phyloP scores from a whole-genome alignment of 768 basidiomycete genomes.

The Collybia sordida region DNA sequence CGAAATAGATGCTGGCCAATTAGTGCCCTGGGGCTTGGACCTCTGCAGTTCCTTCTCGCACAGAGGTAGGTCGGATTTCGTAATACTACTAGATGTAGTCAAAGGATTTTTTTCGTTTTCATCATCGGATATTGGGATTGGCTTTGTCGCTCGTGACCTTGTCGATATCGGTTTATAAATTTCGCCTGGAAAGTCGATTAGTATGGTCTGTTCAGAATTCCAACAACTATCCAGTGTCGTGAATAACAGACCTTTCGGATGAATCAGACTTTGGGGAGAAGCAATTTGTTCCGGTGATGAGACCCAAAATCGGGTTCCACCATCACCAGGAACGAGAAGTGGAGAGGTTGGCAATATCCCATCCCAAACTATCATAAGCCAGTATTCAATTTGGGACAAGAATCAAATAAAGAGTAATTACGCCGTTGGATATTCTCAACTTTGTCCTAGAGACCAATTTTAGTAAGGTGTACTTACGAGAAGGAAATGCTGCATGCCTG shows the following conservation, averaged over 20 bases:
- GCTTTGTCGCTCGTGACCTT: constrained; percentile 8
- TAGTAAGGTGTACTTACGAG: neutral
- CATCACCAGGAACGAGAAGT: neutral
- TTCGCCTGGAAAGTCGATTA: too few relatives aligned
- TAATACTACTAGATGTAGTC: neutral
- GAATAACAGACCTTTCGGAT: too few relatives aligned
- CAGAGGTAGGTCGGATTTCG: too few relatives aligned
- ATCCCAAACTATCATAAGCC: too few relatives aligned
- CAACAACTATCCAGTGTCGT: too few relatives aligned
- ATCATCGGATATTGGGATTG: constrained; percentile 12
- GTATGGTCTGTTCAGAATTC: too few relatives aligned
- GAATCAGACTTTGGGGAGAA: too few relatives aligned
- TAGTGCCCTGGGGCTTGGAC: neutral
- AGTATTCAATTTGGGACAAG: too few relatives aligned
- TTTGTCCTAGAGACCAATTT: constrained; percentile 16
- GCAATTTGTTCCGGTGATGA: too few relatives aligned
- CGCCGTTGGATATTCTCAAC: constrained; percentile 21
- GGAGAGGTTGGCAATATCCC: neutral
- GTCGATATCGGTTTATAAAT: neutral
- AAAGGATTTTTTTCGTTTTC: constrained; percentile 5
- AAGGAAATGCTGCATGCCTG: constrained; percentile 12
- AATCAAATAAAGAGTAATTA: constrained; percentile 5
- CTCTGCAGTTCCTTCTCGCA: neutral
- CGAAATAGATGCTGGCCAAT: too few relatives aligned
- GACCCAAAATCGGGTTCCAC: too few relatives aligned